Conservation (phyloP, 2,329 filamentous ascomycete genomes). For the Microdochium bolleyi region DNA sequence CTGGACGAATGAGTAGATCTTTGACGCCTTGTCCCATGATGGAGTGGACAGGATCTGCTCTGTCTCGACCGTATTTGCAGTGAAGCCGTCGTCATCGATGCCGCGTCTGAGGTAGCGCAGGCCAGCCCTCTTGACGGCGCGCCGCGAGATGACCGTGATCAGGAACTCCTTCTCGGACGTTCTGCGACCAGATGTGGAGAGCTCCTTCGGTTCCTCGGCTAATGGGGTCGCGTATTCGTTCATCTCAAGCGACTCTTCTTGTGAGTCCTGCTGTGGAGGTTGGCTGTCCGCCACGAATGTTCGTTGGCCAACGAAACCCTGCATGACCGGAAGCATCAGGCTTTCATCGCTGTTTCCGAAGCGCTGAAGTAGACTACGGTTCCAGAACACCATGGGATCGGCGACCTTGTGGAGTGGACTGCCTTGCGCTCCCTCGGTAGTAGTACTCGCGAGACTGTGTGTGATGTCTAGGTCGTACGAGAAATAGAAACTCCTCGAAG, state of each 20-base stretch:
- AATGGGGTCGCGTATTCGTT: conserved; percentile 14
- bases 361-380: conserved; percentile 62
- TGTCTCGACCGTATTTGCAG: conserved; percentile 88
- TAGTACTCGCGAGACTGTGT: conserved; percentile 40
- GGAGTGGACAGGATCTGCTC: conserved; percentile 81
- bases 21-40: conserved; percentile 53
- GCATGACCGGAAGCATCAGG: conserved; percentile 75
- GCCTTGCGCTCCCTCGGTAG: conserved; percentile 33
- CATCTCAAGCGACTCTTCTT: conserved; percentile 21
- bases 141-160: conserved; percentile 85
- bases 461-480: conserved; percentile 94
- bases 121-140: conserved; percentile 79
- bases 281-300: conserved; percentile 65
- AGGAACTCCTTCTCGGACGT: conserved; percentile 54
- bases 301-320: conserved; percentile 87
- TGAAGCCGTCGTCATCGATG: conserved; percentile 80
- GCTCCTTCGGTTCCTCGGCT: conserved; percentile 11
- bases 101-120: conserved; percentile 85
- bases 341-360: conserved; percentile 63
- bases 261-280: conserved; percentile 43
- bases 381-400: conserved; percentile 87
- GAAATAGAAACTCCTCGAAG: conserved; percentile 83
- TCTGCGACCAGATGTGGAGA: conserved; percentile 10
- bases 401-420: conserved; percentile 63
- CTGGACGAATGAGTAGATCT: conserved; percentile 78